phyloP scores from a whole-genome alignment of 257 asterid genomes.

The Solanum commersonii region DNA sequence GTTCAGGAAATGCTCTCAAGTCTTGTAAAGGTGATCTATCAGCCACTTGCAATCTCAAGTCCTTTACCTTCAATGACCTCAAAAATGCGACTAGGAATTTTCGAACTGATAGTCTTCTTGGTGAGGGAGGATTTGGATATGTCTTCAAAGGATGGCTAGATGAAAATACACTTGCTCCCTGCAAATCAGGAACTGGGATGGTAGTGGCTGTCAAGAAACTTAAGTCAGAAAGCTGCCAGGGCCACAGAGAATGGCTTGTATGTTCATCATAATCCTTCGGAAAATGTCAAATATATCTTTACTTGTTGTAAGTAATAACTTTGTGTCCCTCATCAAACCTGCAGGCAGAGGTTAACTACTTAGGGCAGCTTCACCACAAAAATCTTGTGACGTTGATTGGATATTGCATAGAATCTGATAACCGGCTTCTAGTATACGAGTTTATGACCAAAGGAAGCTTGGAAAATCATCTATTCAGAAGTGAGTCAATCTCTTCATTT shows the following conservation, averaged over 20 bases:
- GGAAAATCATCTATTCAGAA: slow-evolving; percentile 66
- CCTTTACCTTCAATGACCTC: slow-evolving; percentile 53
- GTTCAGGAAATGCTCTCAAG: background rate
- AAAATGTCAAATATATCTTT: background rate
- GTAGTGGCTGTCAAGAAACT: slow-evolving; percentile 70
- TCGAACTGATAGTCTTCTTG: slow-evolving; percentile 51
- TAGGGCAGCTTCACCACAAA: slow-evolving; percentile 51
- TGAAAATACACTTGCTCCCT: slow-evolving; percentile 34
- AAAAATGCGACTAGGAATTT: slow-evolving; percentile 56
- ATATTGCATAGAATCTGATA: slow-evolving; percentile 55
- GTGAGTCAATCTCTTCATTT: slow-evolving; percentile 17
- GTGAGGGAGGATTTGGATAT: slow-evolving; percentile 76
- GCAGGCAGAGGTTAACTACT: slow-evolving; percentile 60
- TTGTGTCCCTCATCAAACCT: background rate
- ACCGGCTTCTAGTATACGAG: slow-evolving; percentile 56
- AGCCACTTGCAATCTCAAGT: slow-evolving; percentile 36
- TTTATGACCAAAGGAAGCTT: slow-evolving; percentile 70
- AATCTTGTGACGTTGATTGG: slow-evolving; percentile 70
- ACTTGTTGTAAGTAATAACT: background rate
- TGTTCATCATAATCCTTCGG: background rate
- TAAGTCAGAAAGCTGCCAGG: slow-evolving; percentile 53
- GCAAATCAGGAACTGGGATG: slow-evolving; percentile 53
- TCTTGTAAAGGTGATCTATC: slow-evolving; percentile 17
- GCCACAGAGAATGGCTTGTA: slow-evolving; percentile 86
- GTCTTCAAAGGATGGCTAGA: slow-evolving; percentile 81